Evolutionary conservation across 495 filamentous ascomycete genomes (phyloP), one percentile per base, ranked within the genome.

Genomic region (Hypoxylon fuscum): DNA sequence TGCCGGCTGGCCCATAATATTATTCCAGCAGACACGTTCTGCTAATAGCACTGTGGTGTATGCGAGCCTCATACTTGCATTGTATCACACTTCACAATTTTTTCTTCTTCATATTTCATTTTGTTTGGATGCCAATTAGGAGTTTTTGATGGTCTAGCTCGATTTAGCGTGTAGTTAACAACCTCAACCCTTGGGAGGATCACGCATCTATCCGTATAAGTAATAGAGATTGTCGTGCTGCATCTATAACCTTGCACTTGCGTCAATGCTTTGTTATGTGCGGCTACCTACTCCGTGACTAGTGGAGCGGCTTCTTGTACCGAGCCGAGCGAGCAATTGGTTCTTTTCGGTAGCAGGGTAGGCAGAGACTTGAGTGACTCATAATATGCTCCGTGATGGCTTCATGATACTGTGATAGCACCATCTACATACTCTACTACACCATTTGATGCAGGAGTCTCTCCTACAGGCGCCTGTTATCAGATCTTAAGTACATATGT

Each of bases 221-320:
- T 60, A 37, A 51, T 44, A 45, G 55, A 55, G 47, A 50, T 55
- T 59, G 54, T 59, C 38, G 44, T 55, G 54, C 50, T 64, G 49
- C 49, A 66, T 62, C 42, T 46, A 2, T 25, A 77, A 55, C 71
- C 74, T 67, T 72, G 66, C 61, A 64, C 48, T 35, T 72, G 74
- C 67, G 64, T 76, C 62, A 72, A 72, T 70, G 69, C 64, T 64
- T 72, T 70, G 59, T 50, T 59, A 34, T 57, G 48, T 50, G 44
- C 43, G 47, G 47, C 25, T 49, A 37, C 23, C 38, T 53, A 43
- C 56, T 52, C 40, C 40, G 41, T 61, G 29, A 10, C 47, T 59
- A 23, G 29, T 55, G 22, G 40, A 50, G 34, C 25, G 27, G 18
- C 46, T 35, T 32, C 43, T 48, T 40, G 37, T 44, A 55, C 22